Conservation (phyloP, 306 rosid species). For the Vigna unguiculata region DNA sequence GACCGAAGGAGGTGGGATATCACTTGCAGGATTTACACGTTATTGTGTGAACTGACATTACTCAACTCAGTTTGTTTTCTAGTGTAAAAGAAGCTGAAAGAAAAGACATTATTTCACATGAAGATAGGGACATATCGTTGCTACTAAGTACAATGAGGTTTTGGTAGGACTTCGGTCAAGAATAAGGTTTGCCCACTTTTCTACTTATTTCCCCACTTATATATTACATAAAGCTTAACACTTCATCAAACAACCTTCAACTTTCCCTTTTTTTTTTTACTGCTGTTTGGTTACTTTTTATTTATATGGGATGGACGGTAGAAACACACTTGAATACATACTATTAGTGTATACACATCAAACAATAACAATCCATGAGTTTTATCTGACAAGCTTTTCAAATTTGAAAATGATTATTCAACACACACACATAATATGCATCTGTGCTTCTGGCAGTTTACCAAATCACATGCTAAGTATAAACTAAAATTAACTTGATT, state of each 20-base stretch:
- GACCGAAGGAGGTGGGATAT: constrained; percentile 11
- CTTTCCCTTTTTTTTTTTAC: constrained; percentile 2
- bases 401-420: neutral
- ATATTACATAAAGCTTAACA: constrained; percentile 10
- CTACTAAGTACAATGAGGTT: constrained; percentile 30
- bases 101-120: constrained; percentile 51
- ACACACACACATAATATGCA: neutral
- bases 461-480: no score
- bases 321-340: neutral
- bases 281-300: neutral
- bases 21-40: constrained; percentile 52
- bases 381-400: neutral
- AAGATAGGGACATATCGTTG: constrained; percentile 52
- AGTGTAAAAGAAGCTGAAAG: constrained; percentile 50
- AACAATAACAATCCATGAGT: neutral
- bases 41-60: constrained; percentile 38
- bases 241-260: constrained; percentile 9
- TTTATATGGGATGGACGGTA: neutral
- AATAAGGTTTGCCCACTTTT: constrained; percentile 37
- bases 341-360: neutral
- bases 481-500: no score
- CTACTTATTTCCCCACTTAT: constrained; percentile 37
- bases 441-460: neutral
- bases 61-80: constrained; percentile 45
- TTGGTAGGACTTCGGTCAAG: constrained; percentile 32